Conservation (phyloP, 2,329 filamentous ascomycete species). For the Xylaria sp. region DNA sequence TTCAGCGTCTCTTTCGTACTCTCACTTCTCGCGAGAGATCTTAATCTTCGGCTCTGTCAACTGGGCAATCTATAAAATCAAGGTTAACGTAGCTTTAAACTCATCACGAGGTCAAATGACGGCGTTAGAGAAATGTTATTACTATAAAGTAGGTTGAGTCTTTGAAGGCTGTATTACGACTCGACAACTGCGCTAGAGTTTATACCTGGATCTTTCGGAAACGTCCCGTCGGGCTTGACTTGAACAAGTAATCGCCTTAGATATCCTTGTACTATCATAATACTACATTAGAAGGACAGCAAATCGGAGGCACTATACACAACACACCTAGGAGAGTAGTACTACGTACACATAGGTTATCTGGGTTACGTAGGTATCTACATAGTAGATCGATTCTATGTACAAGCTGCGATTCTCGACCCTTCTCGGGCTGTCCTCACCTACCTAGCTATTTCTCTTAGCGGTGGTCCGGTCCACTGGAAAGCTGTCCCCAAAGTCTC, state of each 20-base stretch:
- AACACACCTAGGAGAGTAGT: too few species aligned
- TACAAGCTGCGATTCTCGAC: slow-evolving; percentile 17
- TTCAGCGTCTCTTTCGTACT: not conserved
- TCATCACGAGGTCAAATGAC: not conserved
- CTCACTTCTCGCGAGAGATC: not conserved
- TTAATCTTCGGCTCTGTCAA: not conserved
- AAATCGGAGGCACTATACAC: too few species aligned
- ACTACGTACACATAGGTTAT: too few species aligned
- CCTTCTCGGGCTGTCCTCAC: slow-evolving; percentile 14
- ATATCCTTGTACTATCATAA: too few species aligned
- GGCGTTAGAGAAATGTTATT: not conserved
- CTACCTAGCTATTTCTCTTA: not conserved
- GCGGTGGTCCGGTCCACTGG: slow-evolving; percentile 10
- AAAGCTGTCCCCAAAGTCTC: slow-evolving; percentile 23
- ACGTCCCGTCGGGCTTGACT: not conserved
- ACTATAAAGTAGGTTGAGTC: not conserved
- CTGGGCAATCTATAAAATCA: not conserved
- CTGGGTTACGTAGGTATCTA: not conserved
- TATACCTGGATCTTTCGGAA: not conserved
- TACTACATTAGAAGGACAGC: too few species aligned
- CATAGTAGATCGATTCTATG: too few species aligned
- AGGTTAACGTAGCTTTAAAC: not conserved
- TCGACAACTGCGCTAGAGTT: not conserved
- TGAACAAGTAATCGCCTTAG: not conserved
- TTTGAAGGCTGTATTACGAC: not conserved